Evolutionary conservation across 2,329 filamentous ascomycete genomes (phyloP).

Genomic region (Ophiostoma tasmaniense): DNA sequence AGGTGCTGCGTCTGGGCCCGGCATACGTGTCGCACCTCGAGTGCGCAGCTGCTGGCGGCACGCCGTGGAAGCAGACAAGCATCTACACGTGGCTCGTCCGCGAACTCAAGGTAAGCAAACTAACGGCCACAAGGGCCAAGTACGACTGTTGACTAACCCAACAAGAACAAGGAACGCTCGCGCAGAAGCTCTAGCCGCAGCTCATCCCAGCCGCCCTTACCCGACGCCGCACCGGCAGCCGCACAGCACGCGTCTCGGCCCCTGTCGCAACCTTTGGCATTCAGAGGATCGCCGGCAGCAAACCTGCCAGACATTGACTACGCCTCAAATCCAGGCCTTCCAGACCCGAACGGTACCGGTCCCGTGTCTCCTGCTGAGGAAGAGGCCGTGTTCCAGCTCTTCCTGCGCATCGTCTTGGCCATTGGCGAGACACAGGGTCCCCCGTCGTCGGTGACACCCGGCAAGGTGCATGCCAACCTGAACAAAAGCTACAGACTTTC

Average conservation of each 20-base stretch:
- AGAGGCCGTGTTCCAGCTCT: neutral
- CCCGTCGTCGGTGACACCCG: slow-evolving; percentile 25
- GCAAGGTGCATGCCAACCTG: slow-evolving; percentile 28
- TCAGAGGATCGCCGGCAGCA: neutral
- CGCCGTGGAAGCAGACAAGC: slow-evolving; percentile 37
- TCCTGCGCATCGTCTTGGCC: slow-evolving; percentile 24
- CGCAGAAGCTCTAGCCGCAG: slow-evolving; percentile 14
- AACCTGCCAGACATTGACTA: neutral
- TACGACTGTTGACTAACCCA: neutral
- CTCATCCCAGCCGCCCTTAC: neutral
- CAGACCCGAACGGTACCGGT: neutral
- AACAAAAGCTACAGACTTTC: slow-evolving; percentile 36
- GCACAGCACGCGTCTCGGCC: slow-evolving; percentile 9
- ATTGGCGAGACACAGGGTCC: slow-evolving; percentile 23
- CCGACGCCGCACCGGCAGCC: neutral
- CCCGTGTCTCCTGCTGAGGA: neutral
- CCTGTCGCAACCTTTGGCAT: neutral
- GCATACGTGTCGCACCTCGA: slow-evolving; percentile 47
- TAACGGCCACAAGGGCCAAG: neutral
- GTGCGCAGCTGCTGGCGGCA: slow-evolving; percentile 27
- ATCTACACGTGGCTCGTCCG: slow-evolving; percentile 43
- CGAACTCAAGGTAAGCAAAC: slow-evolving; percentile 28
- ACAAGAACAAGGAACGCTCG: slow-evolving; percentile 15
- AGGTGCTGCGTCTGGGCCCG: slow-evolving; percentile 40
- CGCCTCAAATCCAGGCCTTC: neutral